These are phyloP conservation scores for Triangularia verruculosa DNA, from an alignment of 2,329 filamentous ascomycete genomes.

Conservation along the genomic window DNA sequence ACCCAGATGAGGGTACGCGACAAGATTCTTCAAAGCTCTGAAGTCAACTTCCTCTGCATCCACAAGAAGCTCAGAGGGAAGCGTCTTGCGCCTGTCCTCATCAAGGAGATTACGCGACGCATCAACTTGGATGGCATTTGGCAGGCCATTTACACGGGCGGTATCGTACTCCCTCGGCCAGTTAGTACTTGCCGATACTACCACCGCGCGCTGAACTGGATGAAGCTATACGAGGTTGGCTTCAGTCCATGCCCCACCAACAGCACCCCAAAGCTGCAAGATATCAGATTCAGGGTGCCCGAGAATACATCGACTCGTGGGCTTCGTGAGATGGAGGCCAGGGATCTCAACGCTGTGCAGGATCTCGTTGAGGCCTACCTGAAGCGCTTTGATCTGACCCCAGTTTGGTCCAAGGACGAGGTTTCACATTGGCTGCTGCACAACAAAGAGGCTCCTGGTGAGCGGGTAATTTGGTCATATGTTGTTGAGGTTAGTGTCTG, in stretches of 20 bases:
- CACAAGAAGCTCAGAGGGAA: constrained; percentile 97
- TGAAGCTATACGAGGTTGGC: constrained; percentile 90
- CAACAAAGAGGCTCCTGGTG: constrained; percentile 58
- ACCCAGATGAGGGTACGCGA: constrained; percentile 77
- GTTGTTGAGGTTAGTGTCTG: constrained; percentile 68
- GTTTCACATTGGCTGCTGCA: constrained; percentile 85
- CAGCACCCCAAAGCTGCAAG: constrained; percentile 81
- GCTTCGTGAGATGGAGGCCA: constrained; percentile 73
- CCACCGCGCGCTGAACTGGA: constrained; percentile 91
- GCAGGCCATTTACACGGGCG: constrained; percentile 95
- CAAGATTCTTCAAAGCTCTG: constrained; percentile 72
- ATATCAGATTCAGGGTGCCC: constrained; percentile 81
- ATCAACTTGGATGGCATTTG: constrained; percentile 85
- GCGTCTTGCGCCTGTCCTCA: constrained; percentile 86
- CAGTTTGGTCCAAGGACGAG: constrained; percentile 76
- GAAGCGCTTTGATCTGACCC: constrained; percentile 76
- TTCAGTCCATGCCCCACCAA: constrained; percentile 84
- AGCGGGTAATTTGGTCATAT: constrained; percentile 91
- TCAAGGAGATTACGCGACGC: constrained; percentile 93
- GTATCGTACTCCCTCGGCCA: constrained; percentile 84
- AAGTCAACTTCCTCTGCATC: constrained; percentile 97
- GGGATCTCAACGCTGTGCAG: constrained; percentile 74
- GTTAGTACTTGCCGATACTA: constrained; percentile 94
- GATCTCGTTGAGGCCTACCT: constrained; percentile 75
- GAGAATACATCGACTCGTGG: constrained; percentile 69